Evolutionary conservation across 73 alveolate species (phyloP).

Genomic region (Symbiodinium natans): DNA sequence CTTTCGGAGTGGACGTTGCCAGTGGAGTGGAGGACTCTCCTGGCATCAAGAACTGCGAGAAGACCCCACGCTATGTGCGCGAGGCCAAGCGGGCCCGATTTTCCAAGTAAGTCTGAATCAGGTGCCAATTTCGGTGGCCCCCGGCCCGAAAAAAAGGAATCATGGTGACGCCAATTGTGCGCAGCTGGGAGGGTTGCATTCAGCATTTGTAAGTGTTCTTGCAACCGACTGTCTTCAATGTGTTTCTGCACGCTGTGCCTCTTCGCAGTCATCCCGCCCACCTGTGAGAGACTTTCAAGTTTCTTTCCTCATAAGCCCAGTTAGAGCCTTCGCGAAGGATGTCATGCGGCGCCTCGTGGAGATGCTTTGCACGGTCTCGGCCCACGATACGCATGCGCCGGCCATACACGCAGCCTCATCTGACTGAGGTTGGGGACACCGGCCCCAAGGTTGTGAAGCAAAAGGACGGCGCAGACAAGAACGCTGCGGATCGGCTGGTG

Average conservation of each 20-base stretch:
- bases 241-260: too few species aligned
- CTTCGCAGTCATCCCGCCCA: too few species aligned
- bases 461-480: slow-evolving; percentile 45
- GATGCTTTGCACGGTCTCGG: slow-evolving; percentile 66
- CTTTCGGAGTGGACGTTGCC: slow-evolving; percentile 91
- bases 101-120: background rate
- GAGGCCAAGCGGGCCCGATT: slow-evolving; percentile 86
- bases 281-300: too few species aligned
- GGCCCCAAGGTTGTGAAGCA: slow-evolving; percentile 89
- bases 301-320: too few species aligned
- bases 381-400: background rate
- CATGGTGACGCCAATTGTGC: too few species aligned
- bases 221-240: too few species aligned
- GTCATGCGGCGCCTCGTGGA: slow-evolving; percentile 66
- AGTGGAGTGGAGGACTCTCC: slow-evolving; percentile 84
- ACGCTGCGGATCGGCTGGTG: slow-evolving; percentile 60
- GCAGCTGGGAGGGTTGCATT: too few species aligned
- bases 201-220: too few species aligned
- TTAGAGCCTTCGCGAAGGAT: too few species aligned
- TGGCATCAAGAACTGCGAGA: slow-evolving; percentile 67
- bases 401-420: background rate
- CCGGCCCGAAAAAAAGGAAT: too few species aligned
- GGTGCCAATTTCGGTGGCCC: too few species aligned
- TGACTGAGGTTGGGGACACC: slow-evolving; percentile 45
- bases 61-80: slow-evolving; percentile 68